A percentile compares a stretch with the other conserved stretches of the same genome.
Conservation (phyloP, 352 stramenopile genomes). For the Pythium phragmitis region DNA sequence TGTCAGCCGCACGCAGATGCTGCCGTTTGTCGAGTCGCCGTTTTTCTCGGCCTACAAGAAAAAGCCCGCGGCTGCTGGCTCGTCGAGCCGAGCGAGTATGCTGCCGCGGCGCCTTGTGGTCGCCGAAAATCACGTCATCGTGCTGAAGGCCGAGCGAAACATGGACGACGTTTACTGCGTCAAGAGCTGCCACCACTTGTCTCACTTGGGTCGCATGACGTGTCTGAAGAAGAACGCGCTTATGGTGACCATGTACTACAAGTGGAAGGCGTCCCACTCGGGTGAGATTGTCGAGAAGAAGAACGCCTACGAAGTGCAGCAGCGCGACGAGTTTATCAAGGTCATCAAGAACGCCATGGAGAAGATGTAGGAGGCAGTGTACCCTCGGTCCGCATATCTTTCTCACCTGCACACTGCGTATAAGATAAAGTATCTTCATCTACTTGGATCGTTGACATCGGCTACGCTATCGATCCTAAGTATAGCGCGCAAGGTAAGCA, state of each 20-base stretch:
- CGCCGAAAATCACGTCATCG: slow-evolving; percentile 71
- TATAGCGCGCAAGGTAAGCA: not conserved
- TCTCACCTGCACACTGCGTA: not conserved
- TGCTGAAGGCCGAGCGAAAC: slow-evolving; percentile 71
- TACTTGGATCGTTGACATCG: not conserved
- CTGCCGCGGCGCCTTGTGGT: slow-evolving; percentile 62
- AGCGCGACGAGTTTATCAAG: slow-evolving; percentile 87
- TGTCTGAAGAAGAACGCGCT: slow-evolving; percentile 88
- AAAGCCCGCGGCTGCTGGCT: slow-evolving; percentile 35
- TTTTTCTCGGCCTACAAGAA: slow-evolving; percentile 90
- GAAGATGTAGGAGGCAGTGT: slow-evolving; percentile 43
- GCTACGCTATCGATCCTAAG: not conserved
- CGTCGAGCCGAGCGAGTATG: slow-evolving; percentile 35
- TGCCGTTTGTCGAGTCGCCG: slow-evolving; percentile 60
- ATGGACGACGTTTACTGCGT: slow-evolving; percentile 75
- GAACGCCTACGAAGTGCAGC: slow-evolving; percentile 84
- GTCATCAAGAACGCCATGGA: slow-evolving; percentile 81
- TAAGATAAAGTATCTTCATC: no score
- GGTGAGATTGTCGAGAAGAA: slow-evolving; percentile 51
- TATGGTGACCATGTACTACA: slow-evolving; percentile 89
- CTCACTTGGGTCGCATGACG: slow-evolving; percentile 80
- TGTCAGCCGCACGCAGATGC: slow-evolving; percentile 67
- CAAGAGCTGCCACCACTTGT: slow-evolving; percentile 73
- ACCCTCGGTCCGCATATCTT: slow-evolving; percentile 3
- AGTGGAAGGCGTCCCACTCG: slow-evolving; percentile 46